Evolutionary conservation across 495 filamentous ascomycete species (phyloP).

Genomic region (Lentithecium fluviatile): DNA sequence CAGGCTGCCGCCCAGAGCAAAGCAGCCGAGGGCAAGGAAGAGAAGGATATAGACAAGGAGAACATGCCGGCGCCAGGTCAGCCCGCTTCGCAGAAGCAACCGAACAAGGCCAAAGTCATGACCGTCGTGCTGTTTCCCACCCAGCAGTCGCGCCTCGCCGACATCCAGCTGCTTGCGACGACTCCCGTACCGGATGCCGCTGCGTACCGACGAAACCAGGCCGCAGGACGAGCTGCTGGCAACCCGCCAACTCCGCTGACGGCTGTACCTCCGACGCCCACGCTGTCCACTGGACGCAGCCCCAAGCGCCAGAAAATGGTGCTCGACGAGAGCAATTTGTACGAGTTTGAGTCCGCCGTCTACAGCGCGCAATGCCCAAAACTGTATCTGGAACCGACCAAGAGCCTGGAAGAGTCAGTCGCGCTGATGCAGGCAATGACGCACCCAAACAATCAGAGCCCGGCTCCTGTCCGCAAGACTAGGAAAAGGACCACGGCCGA

Average conservation of each 20-base stretch:
- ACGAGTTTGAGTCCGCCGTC: constrained; percentile 69
- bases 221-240: constrained; percentile 44
- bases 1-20: constrained; percentile 37
- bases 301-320: constrained; percentile 67
- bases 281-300: constrained; percentile 55
- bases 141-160: constrained; percentile 65
- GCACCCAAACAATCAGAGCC: constrained; percentile 71
- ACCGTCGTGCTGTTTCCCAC: constrained; percentile 90
- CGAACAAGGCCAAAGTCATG: constrained; percentile 56
- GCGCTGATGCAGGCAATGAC: constrained; percentile 65
- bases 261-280: constrained; percentile 59
- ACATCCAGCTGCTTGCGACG: constrained; percentile 71
- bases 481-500: constrained; percentile 94
- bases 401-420: constrained; percentile 64
- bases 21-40: constrained; percentile 39
- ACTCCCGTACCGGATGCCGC: constrained; percentile 60
- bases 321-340: constrained; percentile 68
- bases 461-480: constrained; percentile 78
- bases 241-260: constrained; percentile 66
- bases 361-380: constrained; percentile 67
- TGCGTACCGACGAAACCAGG: constrained; percentile 38
- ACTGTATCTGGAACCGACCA: constrained; percentile 72
- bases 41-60: constrained; percentile 46
- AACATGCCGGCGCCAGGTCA: constrained; percentile 53
- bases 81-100: constrained; percentile 50